Evolutionary conservation across 176 grass and related monocot genomes (phyloP).

Genomic region (Zea luxurians): DNA sequence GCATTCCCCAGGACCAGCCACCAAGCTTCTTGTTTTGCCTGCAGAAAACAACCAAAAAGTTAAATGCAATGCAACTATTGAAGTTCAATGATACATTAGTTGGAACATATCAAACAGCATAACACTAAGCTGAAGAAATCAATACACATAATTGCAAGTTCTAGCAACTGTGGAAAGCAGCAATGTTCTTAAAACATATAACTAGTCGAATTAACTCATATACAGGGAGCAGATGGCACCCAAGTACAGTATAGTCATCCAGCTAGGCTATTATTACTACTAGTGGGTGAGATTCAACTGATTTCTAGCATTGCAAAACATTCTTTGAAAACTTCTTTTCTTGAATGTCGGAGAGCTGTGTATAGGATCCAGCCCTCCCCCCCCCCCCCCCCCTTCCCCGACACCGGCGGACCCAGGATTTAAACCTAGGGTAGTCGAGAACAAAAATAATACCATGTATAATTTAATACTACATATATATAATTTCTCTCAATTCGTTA

Average conservation of each 20-base stretch:
- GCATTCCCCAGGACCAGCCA: slow-evolving; percentile 88
- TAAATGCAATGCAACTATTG: slow-evolving; percentile 5
- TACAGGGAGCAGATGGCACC: neutral
- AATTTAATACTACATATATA: too few species aligned
- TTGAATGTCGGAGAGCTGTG: neutral
- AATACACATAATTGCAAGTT: neutral
- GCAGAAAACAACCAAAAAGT: slow-evolving; percentile 26
- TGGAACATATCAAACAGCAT: neutral
- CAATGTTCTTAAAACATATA: neutral
- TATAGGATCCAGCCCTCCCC: neutral
- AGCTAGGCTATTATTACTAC: neutral
- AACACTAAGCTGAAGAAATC: slow-evolving; percentile 11
- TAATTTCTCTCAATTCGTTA: too few species aligned
- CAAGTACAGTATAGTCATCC: neutral
- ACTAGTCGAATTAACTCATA: neutral
- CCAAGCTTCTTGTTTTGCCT: slow-evolving; percentile 99
- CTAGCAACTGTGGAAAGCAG: slow-evolving; percentile 9
- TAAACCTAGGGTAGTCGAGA: too few species aligned
- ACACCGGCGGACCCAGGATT: too few species aligned
- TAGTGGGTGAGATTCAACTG: neutral
- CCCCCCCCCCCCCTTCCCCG: too few species aligned
- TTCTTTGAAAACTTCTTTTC: neutral
- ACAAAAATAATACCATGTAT: too few species aligned
- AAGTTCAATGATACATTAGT: slow-evolving; percentile 8
- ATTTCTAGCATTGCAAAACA: neutral